These are phyloP conservation scores for Peterozyma xylosa DNA, from an alignment of 805 yeast genomes.

Conservation along the genomic window DNA sequence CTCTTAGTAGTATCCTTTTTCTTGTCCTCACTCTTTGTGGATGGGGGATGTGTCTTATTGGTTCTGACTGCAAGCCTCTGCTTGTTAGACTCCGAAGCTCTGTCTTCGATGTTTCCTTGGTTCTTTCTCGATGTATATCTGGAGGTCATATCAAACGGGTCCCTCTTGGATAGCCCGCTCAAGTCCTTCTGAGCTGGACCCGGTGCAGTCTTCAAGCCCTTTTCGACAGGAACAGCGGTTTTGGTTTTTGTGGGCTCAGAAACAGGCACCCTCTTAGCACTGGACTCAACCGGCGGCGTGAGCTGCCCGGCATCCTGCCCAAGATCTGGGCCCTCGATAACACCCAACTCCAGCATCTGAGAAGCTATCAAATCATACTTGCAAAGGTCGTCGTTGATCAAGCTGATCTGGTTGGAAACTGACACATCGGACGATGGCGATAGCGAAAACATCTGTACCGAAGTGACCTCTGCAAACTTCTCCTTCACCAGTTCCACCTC, in stretches of 20 bases:
- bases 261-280: no score
- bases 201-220: no score
- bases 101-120: constrained; percentile 1
- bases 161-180: constrained; percentile 1
- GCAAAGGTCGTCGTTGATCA: constrained; percentile 2
- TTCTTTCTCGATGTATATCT: constrained; percentile 8
- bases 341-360: constrained; percentile 10
- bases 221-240: no score
- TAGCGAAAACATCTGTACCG: constrained; percentile 24
- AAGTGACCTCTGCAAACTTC: constrained; percentile 21
- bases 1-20: background rate
- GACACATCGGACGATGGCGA: background rate
- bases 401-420: constrained; percentile 1
- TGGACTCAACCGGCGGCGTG: no score
- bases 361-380: background rate
- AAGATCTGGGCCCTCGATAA: constrained; percentile 11
- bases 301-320: background rate
- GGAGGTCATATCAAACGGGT: constrained; percentile 5
- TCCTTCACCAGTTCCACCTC: constrained; percentile 13
- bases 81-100: background rate
- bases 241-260: no score
- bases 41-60: background rate
- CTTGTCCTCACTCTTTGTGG: background rate
- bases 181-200: no score
- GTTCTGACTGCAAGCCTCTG: constrained; percentile 1